Evolutionary conservation across 495 filamentous ascomycete species (phyloP).

Genomic region (Corynascus novoguineensis): DNA sequence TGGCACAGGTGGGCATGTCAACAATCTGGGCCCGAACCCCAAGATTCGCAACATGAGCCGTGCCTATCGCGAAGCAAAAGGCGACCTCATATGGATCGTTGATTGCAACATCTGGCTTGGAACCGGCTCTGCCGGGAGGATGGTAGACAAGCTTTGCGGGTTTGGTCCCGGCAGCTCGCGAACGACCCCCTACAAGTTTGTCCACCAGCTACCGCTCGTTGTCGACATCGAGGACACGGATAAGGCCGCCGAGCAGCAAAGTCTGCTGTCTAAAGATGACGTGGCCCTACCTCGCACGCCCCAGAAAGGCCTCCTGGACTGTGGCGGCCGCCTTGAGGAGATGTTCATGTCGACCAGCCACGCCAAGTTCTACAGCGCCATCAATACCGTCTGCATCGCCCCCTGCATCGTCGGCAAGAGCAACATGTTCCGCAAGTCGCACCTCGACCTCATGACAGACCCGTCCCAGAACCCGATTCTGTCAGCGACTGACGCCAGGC

Average conservation of each 20-base stretch:
- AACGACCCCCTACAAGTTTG: slow-evolving; percentile 75
- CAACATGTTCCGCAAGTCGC: slow-evolving; percentile 94
- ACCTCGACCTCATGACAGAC: slow-evolving; percentile 74
- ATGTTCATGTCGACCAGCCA: slow-evolving; percentile 90
- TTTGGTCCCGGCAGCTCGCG: slow-evolving; percentile 38
- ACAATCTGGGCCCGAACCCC: slow-evolving; percentile 84
- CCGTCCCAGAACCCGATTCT: slow-evolving; percentile 42
- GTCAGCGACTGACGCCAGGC: slow-evolving; percentile 39
- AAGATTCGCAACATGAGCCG: slow-evolving; percentile 97
- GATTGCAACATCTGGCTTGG: slow-evolving; percentile 97
- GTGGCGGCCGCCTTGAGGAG: slow-evolving; percentile 85
- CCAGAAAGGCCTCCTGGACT: slow-evolving; percentile 24
- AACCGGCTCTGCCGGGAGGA: slow-evolving; percentile 68
- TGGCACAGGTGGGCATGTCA: slow-evolving; percentile 42
- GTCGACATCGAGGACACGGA: slow-evolving; percentile 62
- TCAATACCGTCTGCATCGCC: slow-evolving; percentile 86
- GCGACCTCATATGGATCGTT: slow-evolving; percentile 88
- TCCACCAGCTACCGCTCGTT: slow-evolving; percentile 87
- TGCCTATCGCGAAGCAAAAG: slow-evolving; percentile 88
- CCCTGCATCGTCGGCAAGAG: slow-evolving; percentile 96
- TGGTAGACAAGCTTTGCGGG: slow-evolving; percentile 82
- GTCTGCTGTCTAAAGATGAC: slow-evolving; percentile 15
- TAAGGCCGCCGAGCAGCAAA: slow-evolving; percentile 19
- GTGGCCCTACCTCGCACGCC: background rate
- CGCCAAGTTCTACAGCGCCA: slow-evolving; percentile 97